These are phyloP conservation scores for Azolla pinnata DNA, from an alignment of 75 land plant species.

Conservation along the genomic window DNA sequence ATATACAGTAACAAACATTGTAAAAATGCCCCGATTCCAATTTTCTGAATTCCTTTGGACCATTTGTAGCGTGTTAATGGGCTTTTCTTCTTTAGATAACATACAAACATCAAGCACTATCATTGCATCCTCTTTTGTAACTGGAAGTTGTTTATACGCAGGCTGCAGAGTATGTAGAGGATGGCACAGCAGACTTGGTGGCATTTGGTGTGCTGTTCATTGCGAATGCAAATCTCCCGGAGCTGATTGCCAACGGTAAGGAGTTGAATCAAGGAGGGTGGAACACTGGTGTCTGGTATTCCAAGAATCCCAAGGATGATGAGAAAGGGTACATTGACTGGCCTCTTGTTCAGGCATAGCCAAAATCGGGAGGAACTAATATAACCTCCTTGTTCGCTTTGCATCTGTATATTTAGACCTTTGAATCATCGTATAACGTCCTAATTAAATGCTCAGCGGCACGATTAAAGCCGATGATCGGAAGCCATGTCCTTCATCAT, in stretches of 20 bases:
- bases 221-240: constrained; percentile 33
- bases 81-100: too few species aligned
- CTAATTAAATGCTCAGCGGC: too few species aligned
- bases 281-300: constrained; percentile 18
- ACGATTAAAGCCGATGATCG: too few species aligned
- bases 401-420: too few species aligned
- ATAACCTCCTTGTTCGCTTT: too few species aligned
- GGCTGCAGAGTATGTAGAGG: constrained; percentile 29
- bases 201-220: constrained; percentile 22
- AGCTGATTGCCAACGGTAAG: constrained; percentile 15
- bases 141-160: constrained; percentile 11
- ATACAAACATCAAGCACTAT: too few species aligned
- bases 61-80: too few species aligned
- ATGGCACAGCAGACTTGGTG: constrained; percentile 32
- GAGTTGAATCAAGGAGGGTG: constrained; percentile 17
- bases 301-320: constrained; percentile 17
- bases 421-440: too few species aligned
- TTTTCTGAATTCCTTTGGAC: too few species aligned
- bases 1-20: background rate
- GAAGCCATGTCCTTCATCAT: too few species aligned
- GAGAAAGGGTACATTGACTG: constrained; percentile 30
- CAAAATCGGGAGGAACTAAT: too few species aligned
- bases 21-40: background rate
- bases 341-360: constrained; percentile 29
- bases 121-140: too few species aligned